A percentile compares a stretch with the other conserved stretches of the same genome.
phyloP scores from a whole-genome alignment of 116 monocot species.

The Phalaenopsis hybrid region DNA sequence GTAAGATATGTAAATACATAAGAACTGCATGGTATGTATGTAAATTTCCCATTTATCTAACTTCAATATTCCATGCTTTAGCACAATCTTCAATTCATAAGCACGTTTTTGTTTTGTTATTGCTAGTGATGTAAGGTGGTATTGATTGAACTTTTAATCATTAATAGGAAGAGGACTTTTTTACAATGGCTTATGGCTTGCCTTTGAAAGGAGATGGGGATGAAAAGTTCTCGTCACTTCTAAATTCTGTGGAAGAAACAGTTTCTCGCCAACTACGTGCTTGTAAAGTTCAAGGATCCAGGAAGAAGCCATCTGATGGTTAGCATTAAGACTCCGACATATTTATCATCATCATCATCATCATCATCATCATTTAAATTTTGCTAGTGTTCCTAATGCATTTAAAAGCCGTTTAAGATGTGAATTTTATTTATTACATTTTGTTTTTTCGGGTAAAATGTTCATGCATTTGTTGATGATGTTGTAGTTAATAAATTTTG shows the following conservation, averaged over 20 bases:
- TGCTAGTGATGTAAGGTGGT: conserved; percentile 1
- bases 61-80: background rate
- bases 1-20: too few species aligned
- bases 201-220: conserved; percentile 82
- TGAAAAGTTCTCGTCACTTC: conserved; percentile 72
- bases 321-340: background rate
- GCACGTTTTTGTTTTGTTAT: background rate
- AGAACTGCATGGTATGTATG: too few species aligned
- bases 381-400: background rate
- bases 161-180: conserved; percentile 90
- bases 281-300: conserved; percentile 63
- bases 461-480: background rate
- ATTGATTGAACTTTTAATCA: conserved; percentile 15
- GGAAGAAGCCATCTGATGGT: conserved; percentile 75
- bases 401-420: background rate
- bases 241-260: conserved; percentile 88
- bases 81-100: background rate
- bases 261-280: conserved; percentile 80
- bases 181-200: conserved; percentile 81
- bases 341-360: background rate
- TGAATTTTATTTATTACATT: background rate
- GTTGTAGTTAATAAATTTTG: background rate
- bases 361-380: too few species aligned
- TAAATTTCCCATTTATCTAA: too few species aligned
- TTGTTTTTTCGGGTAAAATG: background rate